Conservation (phyloP, 2,329 filamentous ascomycete genomes). For the Ustilaginoidea virens region DNA sequence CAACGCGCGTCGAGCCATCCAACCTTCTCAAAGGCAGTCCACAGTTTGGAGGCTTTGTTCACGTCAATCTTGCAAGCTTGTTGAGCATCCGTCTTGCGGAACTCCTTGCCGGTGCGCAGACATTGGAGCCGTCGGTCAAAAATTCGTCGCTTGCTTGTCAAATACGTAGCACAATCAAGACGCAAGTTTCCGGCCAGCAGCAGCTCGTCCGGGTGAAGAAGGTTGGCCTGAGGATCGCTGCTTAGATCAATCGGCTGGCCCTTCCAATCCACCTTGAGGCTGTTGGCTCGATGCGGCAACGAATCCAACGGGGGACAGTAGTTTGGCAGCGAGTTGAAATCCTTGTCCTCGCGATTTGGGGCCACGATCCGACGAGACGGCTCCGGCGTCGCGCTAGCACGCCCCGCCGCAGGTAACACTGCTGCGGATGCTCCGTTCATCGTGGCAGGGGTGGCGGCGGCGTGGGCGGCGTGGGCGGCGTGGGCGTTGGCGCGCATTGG, state of each 20-base stretch:
- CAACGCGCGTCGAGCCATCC: conserved; percentile 56
- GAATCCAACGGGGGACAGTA: conserved; percentile 55
- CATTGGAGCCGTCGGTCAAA: conserved; percentile 62
- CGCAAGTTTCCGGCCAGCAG: conserved; percentile 63
- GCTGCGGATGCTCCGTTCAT: conserved; percentile 6
- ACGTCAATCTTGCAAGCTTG: conserved; percentile 97
- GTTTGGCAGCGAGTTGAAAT: conserved; percentile 58
- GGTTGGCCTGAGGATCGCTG: conserved; percentile 50
- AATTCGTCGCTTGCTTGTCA: conserved; percentile 85
- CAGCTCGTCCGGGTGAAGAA: conserved; percentile 68
- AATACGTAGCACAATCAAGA: conserved; percentile 74
- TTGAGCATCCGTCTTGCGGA: conserved; percentile 89
- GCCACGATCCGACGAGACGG: conserved; percentile 36
- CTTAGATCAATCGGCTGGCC: conserved; percentile 62
- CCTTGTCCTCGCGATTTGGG: conserved; percentile 66
- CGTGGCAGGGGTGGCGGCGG: conserved; percentile 7
- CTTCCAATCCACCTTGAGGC: conserved; percentile 78
- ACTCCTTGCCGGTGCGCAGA: conserved; percentile 58
- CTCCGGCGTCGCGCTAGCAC: conserved; percentile 32
- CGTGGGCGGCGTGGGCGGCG: conserved; percentile 7
- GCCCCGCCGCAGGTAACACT: conserved; percentile 16
- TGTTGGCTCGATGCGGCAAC: conserved; percentile 50
- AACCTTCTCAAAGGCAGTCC: conserved; percentile 75
- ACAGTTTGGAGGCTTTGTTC: conserved; percentile 90
- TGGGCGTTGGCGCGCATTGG: conserved; percentile 19